Evolutionary conservation across 2,329 filamentous ascomycete genomes (phyloP).

Genomic region (Ramularia collo-cygni): DNA sequence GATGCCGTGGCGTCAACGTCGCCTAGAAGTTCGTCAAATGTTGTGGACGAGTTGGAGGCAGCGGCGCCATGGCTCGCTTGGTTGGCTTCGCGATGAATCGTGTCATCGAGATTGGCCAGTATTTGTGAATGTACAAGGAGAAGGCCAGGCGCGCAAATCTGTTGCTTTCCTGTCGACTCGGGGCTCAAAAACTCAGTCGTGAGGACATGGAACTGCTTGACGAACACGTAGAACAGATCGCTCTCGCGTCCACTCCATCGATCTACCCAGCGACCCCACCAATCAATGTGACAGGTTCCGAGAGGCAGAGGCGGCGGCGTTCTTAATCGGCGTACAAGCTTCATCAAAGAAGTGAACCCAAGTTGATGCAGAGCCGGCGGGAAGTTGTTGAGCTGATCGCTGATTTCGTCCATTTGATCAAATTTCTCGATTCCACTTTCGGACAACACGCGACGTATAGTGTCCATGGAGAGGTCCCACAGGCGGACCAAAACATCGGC

Average conservation of each 20-base stretch:
- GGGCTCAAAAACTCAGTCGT: slow-evolving; percentile 54
- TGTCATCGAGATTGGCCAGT: slow-evolving; percentile 70
- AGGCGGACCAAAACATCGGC: slow-evolving; percentile 76
- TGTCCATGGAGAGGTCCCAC: slow-evolving; percentile 65
- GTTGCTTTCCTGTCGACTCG: slow-evolving; percentile 47
- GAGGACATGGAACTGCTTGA: slow-evolving; percentile 79
- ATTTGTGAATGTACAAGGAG: slow-evolving; percentile 77
- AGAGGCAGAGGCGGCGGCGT: slow-evolving; percentile 61
- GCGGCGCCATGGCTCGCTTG: slow-evolving; percentile 41
- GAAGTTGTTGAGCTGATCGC: slow-evolving; percentile 60
- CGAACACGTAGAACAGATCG: slow-evolving; percentile 85
- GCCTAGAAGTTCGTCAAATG: slow-evolving; percentile 57
- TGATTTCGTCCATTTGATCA: slow-evolving; percentile 37
- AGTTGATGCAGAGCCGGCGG: slow-evolving; percentile 58
- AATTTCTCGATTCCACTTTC: slow-evolving; percentile 57
- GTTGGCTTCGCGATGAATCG: slow-evolving; percentile 64
- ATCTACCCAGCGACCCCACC: slow-evolving; percentile 77
- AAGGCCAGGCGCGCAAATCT: slow-evolving; percentile 65
- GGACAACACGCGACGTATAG: slow-evolving; percentile 64
- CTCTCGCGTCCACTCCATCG: slow-evolving; percentile 84
- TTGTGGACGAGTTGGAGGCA: slow-evolving; percentile 40
- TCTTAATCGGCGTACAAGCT: slow-evolving; percentile 53
- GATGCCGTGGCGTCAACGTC: slow-evolving; percentile 61
- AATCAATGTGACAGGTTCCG: slow-evolving; percentile 65
- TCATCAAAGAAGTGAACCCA: slow-evolving; percentile 55